Conservation (phyloP, 345 rosid species). For the Euclidium syriacum region DNA sequence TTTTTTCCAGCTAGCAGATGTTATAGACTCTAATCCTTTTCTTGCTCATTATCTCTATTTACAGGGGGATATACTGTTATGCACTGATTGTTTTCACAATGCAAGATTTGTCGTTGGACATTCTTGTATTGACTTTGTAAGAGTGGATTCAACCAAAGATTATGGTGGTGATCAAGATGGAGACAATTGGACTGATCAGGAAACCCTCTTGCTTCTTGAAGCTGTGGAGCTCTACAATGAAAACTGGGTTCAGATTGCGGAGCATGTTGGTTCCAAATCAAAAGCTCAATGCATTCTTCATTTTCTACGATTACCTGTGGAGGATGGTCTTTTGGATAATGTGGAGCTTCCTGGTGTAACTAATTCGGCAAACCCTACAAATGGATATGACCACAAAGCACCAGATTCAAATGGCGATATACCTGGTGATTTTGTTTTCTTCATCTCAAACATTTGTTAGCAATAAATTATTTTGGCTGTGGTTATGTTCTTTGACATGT, state of each 20-base stretch:
- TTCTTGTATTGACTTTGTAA: constrained; percentile 83
- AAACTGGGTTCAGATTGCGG: constrained; percentile 90
- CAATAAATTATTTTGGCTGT: neutral
- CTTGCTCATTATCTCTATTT: constrained; percentile 20
- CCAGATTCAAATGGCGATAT: constrained; percentile 51
- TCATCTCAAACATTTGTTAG: constrained; percentile 1
- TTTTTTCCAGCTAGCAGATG: neutral
- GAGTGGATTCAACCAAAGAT: constrained; percentile 59
- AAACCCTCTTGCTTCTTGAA: constrained; percentile 87
- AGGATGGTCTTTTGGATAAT: constrained; percentile 78
- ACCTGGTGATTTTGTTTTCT: constrained; percentile 39
- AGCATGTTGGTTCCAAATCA: constrained; percentile 88
- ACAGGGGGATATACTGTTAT: constrained; percentile 75
- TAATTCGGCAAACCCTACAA: constrained; percentile 36
- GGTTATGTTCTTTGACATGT: neutral
- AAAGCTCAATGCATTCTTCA: constrained; percentile 96
- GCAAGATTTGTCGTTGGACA: constrained; percentile 82
- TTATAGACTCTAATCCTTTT: neutral
- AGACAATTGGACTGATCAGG: constrained; percentile 89
- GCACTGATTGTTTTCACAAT: constrained; percentile 76
- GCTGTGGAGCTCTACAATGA: constrained; percentile 82
- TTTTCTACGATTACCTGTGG: constrained; percentile 84
- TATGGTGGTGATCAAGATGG: constrained; percentile 70
- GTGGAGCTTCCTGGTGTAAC: constrained; percentile 66
- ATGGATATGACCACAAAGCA: constrained; percentile 48